Base-by-base conservation (phyloP, 2,329 filamentous ascomycete species). In the Penicillium sp. region DNA sequence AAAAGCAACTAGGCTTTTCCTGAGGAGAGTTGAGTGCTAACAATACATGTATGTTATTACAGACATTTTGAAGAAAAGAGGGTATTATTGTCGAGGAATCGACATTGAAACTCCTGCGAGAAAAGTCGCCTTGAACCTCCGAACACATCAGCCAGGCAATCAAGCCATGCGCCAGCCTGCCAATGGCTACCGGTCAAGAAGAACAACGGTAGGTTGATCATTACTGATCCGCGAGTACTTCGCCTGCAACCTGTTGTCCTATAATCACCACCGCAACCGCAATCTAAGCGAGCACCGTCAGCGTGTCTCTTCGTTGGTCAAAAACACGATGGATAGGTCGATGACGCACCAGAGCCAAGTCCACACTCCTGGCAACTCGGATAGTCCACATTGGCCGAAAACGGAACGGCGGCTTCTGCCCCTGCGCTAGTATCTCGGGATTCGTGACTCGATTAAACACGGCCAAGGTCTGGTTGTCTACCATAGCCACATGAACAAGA, bases 181-280 rank as follows among this genome's bases (percentile, higher is more conserved):
- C 26, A 26, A 26, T 26, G 5, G 26, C 26, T 26, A 26, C 26
- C 26, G 26, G 26, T 26, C 26, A 26, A 26, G 26, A 26, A 26
- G 4, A 26, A 26, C 26, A 26, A 26, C 3, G 26, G 26, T 26
- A 6, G 26, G 26, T 26, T 26, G 26, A 26, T 26, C 2, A 9
- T 51, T 38, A 56, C 31, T 41, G n/a, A 44, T 31, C 47, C 21
- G 30, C 46, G 26, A 48, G 23, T 15, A 47, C 53, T n/a, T 48
- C 19, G 5, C 50, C 53, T 29, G 53, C 11, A 41, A 48, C 54
- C 29, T 58, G 53, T 11, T 66, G 62, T 2, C 66, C 66, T 11
- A 66, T n/a, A 59, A 66, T 66, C 15, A 67, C 66, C 17, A 64
- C 64, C 2, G 61, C 56, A 26, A 66, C 66, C 1, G 62, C 64